phyloP scores from a whole-genome alignment of 202 grass and related monocot genomes.

The Panicum virgatum region DNA sequence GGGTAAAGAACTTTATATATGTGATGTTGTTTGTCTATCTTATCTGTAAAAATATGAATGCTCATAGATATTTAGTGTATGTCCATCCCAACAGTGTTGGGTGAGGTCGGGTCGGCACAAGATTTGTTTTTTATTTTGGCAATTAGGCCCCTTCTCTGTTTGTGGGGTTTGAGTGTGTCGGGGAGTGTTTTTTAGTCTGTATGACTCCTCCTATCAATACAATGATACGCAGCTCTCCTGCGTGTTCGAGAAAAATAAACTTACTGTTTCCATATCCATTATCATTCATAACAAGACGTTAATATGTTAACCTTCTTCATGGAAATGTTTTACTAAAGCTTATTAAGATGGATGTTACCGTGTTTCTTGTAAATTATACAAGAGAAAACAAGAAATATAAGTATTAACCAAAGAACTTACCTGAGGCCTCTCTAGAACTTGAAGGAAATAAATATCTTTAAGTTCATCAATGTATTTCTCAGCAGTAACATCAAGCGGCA shows the following conservation, averaged over 20 bases:
- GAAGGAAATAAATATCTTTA: conserved; percentile 55
- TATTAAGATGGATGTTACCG: not conserved
- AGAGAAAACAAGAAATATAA: conserved; percentile 4
- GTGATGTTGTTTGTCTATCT: not conserved
- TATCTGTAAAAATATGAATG: not conserved
- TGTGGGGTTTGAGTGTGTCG: too few relatives aligned
- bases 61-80: not conserved
- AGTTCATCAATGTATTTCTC: conserved; percentile 56
- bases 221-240: too few relatives aligned
- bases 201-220: too few relatives aligned
- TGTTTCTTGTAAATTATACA: not conserved
- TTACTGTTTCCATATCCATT: not conserved
- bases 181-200: too few relatives aligned
- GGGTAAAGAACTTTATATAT: not conserved
- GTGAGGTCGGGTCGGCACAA: too few relatives aligned
- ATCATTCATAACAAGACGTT: not conserved
- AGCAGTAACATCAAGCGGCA: conserved; percentile 39
- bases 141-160: too few relatives aligned
- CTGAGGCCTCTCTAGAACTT: too few relatives aligned
- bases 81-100: not conserved
- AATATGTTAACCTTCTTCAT: not conserved
- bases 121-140: too few relatives aligned
- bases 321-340: not conserved
- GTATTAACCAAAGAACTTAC: conserved; percentile 21
- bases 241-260: too few relatives aligned